Evolutionary conservation across 2,329 filamentous ascomycete species (phyloP).

Genomic region (Exophiala calicioides): DNA sequence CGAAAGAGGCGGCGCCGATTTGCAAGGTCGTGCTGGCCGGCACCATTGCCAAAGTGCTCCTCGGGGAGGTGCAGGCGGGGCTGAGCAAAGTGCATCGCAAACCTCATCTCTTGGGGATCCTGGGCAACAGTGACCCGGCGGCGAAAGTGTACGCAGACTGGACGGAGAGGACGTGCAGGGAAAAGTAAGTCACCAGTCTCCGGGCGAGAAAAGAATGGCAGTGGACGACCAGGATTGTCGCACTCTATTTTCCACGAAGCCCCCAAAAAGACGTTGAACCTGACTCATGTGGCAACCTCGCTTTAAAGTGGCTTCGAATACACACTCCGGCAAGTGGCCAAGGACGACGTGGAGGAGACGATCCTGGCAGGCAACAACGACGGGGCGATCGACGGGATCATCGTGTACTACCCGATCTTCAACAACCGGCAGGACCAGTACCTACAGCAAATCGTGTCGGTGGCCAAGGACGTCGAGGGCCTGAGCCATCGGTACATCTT

Average conservation of each 20-base stretch:
- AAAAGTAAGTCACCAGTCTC: constrained; percentile 92
- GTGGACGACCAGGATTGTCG: too few relatives aligned
- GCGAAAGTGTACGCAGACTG: constrained; percentile 93
- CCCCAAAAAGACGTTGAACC: too few relatives aligned
- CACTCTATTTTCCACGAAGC: too few relatives aligned
- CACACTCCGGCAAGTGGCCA: constrained; percentile 77
- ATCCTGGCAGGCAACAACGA: constrained; percentile 84
- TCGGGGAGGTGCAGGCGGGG: constrained; percentile 75
- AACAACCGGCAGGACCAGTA: constrained; percentile 88
- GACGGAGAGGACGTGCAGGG: constrained; percentile 93
- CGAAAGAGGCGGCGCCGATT: constrained; percentile 13
- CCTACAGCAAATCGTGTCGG: constrained; percentile 87
- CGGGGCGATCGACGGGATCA: constrained; percentile 76
- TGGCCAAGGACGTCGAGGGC: constrained; percentile 93
- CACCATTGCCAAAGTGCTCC: constrained; percentile 78
- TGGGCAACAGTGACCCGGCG: constrained; percentile 88
- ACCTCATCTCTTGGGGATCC: constrained; percentile 83
- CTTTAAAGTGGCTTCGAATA: constrained; percentile 71
- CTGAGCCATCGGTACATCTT: constrained; percentile 91
- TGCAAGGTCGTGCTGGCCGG: constrained; percentile 94
- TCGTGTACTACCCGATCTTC: constrained; percentile 99
- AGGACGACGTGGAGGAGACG: constrained; percentile 85
- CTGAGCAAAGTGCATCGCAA: constrained; percentile 67
- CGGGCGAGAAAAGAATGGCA: too few relatives aligned
- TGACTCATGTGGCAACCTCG: constrained; percentile 29